These are phyloP conservation scores for Neofusicoccum sp. DNA, from an alignment of 2,329 filamentous ascomycete species.

Conservation along the genomic window DNA sequence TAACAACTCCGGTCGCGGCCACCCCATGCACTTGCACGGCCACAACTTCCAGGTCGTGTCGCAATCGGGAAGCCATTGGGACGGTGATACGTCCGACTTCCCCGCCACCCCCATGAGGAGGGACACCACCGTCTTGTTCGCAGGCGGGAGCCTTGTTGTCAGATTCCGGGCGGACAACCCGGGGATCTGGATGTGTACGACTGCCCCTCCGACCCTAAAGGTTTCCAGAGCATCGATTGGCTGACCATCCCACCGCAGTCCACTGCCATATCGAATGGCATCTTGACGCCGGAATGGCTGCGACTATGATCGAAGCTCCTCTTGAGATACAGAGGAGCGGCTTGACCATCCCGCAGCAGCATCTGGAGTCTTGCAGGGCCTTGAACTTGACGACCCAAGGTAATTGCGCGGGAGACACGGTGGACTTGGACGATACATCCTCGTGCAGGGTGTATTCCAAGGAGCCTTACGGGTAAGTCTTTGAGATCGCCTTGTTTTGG, in stretches of 20 bases:
- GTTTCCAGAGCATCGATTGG: slow-evolving; percentile 31
- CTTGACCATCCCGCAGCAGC: background rate
- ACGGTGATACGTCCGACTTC: slow-evolving; percentile 51
- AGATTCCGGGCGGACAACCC: slow-evolving; percentile 62
- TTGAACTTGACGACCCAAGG: slow-evolving; percentile 10
- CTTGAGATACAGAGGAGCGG: slow-evolving; percentile 24
- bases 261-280: slow-evolving; percentile 74
- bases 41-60: slow-evolving; percentile 68
- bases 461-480: slow-evolving; percentile 7
- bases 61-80: slow-evolving; percentile 46
- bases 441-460: background rate
- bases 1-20: slow-evolving; percentile 24
- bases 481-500: background rate
- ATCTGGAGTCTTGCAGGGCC: background rate
- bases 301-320: slow-evolving; percentile 35
- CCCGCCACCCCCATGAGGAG: slow-evolving; percentile 64
- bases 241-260: slow-evolving; percentile 60
- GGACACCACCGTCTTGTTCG: slow-evolving; percentile 66
- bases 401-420: slow-evolving; percentile 19
- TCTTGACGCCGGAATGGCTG: slow-evolving; percentile 34
- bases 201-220: background rate
- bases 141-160: slow-evolving; percentile 68
- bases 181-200: slow-evolving; percentile 51
- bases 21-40: slow-evolving; percentile 54
- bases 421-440: background rate